phyloP scores from a whole-genome alignment of 1,139 yeast species.

The Lizanozyma gosingica region DNA sequence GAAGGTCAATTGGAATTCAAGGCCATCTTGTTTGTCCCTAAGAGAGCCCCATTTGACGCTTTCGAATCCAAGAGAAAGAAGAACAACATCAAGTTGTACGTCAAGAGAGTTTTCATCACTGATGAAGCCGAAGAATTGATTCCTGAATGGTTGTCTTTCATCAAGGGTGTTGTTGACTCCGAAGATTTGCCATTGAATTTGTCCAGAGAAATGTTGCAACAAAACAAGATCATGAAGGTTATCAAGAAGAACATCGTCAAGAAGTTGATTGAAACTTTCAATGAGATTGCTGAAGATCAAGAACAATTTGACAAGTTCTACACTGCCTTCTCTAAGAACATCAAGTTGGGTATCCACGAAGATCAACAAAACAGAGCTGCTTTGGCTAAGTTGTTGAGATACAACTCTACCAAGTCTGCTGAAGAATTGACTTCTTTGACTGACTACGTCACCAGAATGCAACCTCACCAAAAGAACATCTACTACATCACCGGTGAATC shows the following conservation, averaged over 20 bases:
- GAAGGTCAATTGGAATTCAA: slow-evolving; percentile 99
- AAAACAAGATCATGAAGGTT: slow-evolving; percentile 98
- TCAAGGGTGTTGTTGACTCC: slow-evolving; percentile 99
- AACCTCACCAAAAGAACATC: slow-evolving; percentile 98
- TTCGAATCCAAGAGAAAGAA: slow-evolving; percentile 98
- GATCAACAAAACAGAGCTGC: slow-evolving; percentile 96
- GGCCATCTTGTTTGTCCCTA: slow-evolving; percentile 96
- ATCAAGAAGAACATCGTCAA: slow-evolving; percentile 98
- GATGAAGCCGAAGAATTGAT: slow-evolving; percentile 99
- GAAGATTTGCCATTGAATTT: slow-evolving; percentile 99
- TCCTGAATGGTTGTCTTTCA: slow-evolving; percentile 98
- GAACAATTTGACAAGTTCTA: slow-evolving; percentile 99
- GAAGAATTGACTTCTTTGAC: slow-evolving; percentile 92
- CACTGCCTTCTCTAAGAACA: slow-evolving; percentile 96
- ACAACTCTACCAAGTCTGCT: slow-evolving; percentile 89
- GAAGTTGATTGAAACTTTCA: slow-evolving; percentile 97
- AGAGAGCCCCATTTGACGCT: slow-evolving; percentile 98
- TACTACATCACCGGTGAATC: slow-evolving; percentile 99
- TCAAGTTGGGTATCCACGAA: slow-evolving; percentile 98
- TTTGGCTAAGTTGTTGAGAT: slow-evolving; percentile 93
- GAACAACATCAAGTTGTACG: slow-evolving; percentile 97
- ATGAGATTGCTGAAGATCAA: slow-evolving; percentile 97
- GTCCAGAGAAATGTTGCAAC: slow-evolving; percentile 99
- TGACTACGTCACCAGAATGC: slow-evolving; percentile 99
- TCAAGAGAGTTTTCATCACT: slow-evolving; percentile 98